Conservation (phyloP, 352 stramenopile species). For the Elongisporangium undulatum region DNA sequence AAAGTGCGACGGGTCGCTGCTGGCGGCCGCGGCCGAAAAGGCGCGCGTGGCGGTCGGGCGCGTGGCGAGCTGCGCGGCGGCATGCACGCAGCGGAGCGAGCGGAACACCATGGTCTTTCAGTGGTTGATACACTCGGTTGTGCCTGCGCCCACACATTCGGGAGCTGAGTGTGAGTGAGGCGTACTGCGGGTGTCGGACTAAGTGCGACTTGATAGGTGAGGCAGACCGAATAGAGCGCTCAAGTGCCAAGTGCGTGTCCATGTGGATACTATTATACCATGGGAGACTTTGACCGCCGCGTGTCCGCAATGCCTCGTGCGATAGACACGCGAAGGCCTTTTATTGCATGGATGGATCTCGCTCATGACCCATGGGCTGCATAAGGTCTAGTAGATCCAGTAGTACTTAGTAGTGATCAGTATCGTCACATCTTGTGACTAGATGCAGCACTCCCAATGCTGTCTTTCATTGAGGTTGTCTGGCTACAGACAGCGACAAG, state of each 20-base stretch:
- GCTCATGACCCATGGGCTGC: too few species aligned
- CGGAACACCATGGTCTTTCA: conserved; percentile 16
- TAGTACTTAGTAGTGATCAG: too few species aligned
- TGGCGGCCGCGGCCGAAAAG: conserved; percentile 12
- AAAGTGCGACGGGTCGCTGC: conserved; percentile 42
- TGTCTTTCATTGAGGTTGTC: too few species aligned
- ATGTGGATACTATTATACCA: not conserved
- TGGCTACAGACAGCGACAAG: too few species aligned
- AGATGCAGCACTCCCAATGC: too few species aligned
- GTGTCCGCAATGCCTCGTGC: not conserved
- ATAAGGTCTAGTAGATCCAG: too few species aligned
- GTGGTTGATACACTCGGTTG: conserved; percentile 8
- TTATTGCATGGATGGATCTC: too few species aligned
- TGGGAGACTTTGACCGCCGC: too few species aligned
- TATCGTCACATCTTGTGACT: too few species aligned
- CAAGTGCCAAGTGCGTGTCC: not conserved
- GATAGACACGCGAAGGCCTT: not conserved
- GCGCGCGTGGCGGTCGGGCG: conserved; percentile 19
- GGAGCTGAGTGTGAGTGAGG: not conserved
- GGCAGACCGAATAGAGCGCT: not conserved
- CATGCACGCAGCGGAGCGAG: conserved; percentile 4
- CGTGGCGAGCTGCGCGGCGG: conserved; percentile 9
- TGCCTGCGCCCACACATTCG: not conserved
- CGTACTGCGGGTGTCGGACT: not conserved
- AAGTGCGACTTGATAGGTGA: not conserved